phyloP scores from a whole-genome alignment of 116 monocot genomes.

The Posidonia oceanica region DNA sequence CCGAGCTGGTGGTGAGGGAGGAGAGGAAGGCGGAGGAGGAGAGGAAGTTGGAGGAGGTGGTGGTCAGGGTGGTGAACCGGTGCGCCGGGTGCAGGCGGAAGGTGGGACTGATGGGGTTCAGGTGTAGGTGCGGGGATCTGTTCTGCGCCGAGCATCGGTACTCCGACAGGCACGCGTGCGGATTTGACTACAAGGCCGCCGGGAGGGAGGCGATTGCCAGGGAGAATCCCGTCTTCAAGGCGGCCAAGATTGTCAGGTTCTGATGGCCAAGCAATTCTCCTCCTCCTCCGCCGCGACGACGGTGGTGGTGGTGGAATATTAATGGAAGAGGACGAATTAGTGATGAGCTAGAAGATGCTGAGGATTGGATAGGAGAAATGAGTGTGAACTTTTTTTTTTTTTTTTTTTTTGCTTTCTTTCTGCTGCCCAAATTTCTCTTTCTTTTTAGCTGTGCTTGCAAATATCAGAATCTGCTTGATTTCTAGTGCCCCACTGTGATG shows the following conservation, averaged over 20 bases:
- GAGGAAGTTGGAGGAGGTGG: conserved; percentile 1
- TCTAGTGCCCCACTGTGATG: too few species aligned
- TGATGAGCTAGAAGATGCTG: too few species aligned
- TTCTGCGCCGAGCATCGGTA: conserved; percentile 35
- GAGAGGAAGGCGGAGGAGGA: neutral
- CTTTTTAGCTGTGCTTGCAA: too few species aligned
- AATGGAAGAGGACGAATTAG: too few species aligned
- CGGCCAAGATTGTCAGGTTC: conserved; percentile 29
- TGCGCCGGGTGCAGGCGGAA: conserved; percentile 21
- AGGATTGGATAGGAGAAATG: too few species aligned
- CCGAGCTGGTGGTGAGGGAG: neutral
- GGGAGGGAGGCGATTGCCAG: conserved; percentile 24
- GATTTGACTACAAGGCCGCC: conserved; percentile 36
- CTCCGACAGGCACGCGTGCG: conserved; percentile 27
- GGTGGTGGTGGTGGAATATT: too few species aligned
- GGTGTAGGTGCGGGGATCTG: conserved; percentile 38
- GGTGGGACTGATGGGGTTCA: conserved; percentile 23
- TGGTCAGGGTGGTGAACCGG: conserved; percentile 10
- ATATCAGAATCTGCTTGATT: too few species aligned
- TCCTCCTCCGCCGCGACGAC: too few species aligned
- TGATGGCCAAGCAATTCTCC: conserved; percentile 1
- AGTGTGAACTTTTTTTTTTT: too few species aligned
- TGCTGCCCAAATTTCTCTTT: too few species aligned
- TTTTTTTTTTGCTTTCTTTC: too few species aligned
- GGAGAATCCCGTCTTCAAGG: conserved; percentile 30